Evolutionary conservation across 2,329 filamentous ascomycete genomes (phyloP).

Genomic region (Immersiporthe knoxdaviesiana): DNA sequence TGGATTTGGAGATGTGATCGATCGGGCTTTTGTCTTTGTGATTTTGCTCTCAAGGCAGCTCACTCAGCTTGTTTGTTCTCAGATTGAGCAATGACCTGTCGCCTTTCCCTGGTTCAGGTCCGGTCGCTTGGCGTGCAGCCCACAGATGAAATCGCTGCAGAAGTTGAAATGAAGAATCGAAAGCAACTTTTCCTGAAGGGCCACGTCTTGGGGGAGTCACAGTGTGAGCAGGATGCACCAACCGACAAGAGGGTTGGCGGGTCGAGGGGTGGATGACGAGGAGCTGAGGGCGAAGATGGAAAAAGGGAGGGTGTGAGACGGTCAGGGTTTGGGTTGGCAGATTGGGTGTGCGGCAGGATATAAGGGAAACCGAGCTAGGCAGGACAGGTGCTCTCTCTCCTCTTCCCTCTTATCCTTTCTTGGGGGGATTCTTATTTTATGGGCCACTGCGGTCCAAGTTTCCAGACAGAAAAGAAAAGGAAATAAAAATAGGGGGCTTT

Average conservation of each 20-base stretch:
- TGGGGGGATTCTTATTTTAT: background rate
- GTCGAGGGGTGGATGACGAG: conserved; percentile 18
- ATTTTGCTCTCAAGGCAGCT: background rate
- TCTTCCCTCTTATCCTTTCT: background rate
- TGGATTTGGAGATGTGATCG: conserved; percentile 4
- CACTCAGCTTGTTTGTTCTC: background rate
- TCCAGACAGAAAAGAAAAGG: background rate
- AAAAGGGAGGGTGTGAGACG: conserved; percentile 9
- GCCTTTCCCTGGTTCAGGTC: background rate
- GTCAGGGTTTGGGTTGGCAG: conserved; percentile 24
- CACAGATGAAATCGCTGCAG: background rate
- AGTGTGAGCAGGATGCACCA: conserved; percentile 15
- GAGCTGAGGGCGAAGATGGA: conserved; percentile 33
- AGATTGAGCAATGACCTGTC: background rate
- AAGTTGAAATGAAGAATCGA: conserved; percentile 28
- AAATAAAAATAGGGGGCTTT: background rate
- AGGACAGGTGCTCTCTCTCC: background rate
- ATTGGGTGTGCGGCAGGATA: conserved; percentile 1
- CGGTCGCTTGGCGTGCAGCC: background rate
- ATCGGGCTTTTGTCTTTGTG: background rate
- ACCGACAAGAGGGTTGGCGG: conserved; percentile 20
- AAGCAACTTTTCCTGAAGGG: background rate
- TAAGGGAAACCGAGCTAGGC: conserved; percentile 8
- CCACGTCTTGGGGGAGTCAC: background rate
- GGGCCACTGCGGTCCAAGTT: background rate